Evolutionary conservation across 345 rosid genomes (phyloP), one percentile per base, ranked within the genome.

Genomic region (Eucalyptus cloeziana): DNA sequence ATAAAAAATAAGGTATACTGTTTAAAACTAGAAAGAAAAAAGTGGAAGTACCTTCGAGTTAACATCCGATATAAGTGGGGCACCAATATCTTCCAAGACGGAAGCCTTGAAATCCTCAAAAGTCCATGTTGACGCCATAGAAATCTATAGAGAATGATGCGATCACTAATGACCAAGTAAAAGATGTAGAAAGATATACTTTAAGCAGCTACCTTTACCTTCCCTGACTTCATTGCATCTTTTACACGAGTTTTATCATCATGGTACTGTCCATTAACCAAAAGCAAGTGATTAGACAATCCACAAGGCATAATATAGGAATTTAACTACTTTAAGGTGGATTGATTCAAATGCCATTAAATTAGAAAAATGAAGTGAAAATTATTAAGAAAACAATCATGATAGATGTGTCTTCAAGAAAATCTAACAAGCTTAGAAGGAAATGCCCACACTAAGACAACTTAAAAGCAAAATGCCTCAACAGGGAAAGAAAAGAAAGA

Each of bases 51-150:
- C 99, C 98, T 97, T 95, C 13, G 96, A 86, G 91, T 96, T 98
- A 85, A 95, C 92, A 92, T 95, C 97, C 67, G 98, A 95, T 92
- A 95, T 93, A n/a, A 67, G 90, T 13, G 91, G 95, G 86, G 93
- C 89, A 89, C 90, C 91, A 86, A 94, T 89, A 90, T 94, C 95
- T 89, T 92, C 97, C 69, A 91, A 87, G 79, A 97, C 50, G 88
- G 96, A 94, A 91, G 93, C 91, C 92, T 94, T 94, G 89, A 98
- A 98, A 88, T 97, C 98, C 92, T 95, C 99, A 90, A 94, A 92
- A 54, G 94, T 85, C 99, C 97, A 97, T 27, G 94, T 91, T 86
- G 95, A 89, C 52, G 93, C 87, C 92, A 96, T 52, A 37, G 92
- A 88, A 50, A 97, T 90, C 99, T 98, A 85, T 62, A 58, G 33